Base-by-base conservation (phyloP, 2,329 filamentous ascomycete species). In the Byssothecium circinans region DNA sequence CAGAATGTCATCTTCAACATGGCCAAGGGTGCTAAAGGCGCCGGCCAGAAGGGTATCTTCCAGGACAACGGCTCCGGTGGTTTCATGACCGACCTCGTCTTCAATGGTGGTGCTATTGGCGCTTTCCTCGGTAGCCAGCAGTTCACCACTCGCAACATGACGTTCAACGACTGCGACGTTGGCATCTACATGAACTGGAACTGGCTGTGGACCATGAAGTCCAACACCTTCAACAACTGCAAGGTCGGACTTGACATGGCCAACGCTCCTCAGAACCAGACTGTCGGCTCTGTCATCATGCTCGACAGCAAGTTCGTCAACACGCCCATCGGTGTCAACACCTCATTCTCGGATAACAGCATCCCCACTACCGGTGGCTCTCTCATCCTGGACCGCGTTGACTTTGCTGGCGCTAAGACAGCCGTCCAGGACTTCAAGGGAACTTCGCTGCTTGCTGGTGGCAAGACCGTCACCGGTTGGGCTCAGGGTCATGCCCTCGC, bases 371-470 rank as follows among this genome's bases (percentile, higher is more conserved):
- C 88, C 59, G 92, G 91, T 64, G 89, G 89, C 51, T 89, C 88
- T 12, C 80, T 96, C 37, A 81, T 96, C 57, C 72, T 97, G 10
- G 89, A 96, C 74, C 96, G 96, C 58, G 89, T 95, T 27, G 90
- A 96, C 73, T 90, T 96, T 56, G 76, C 77, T 39, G 85, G 83
- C 45, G 83, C 88, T 44, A 78, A 80, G 6, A 78, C 81, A 19
- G 89, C 89, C 25, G 81, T 97, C 44, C 77, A 82, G 43, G 74
- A 75, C 42, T 67, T 75, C 18, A 77, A 75, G 52, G 85, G 83
- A 37, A 75, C 80, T 35, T 76, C 76, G 1, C 75, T 96, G 36
- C 80, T 96, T 23, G 74, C 77, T 2, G 90, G 89, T 50, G 87
- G 87, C 61, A 75, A 80, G 38, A 81, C 84, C 54, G 79, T 96